These are phyloP conservation scores for Jaenimonas drosophilae DNA, from an alignment of 208 protist genomes.

Conservation along the genomic window DNA sequence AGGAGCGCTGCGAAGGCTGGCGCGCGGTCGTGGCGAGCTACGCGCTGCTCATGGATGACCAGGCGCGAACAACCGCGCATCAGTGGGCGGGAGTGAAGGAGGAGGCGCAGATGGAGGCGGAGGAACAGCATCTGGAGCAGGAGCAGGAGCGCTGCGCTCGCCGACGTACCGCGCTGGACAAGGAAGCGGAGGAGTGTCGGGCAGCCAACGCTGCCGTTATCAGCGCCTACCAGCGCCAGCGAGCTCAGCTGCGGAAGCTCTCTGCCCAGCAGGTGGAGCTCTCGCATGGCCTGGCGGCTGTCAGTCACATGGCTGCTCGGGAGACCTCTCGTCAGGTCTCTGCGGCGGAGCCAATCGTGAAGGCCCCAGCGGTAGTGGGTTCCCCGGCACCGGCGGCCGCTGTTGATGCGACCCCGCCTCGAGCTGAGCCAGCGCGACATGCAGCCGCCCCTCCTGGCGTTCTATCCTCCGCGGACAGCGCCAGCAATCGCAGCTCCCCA, in stretches of 20 bases:
- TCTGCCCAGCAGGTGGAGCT: slow-evolving; percentile 10
- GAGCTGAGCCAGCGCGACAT: no score
- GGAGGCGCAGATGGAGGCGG: not conserved
- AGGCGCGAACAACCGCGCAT: slow-evolving; percentile 6
- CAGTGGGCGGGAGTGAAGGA: slow-evolving; percentile 6
- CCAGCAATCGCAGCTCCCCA: no score
- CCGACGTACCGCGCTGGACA: slow-evolving; percentile 4
- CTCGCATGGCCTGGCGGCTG: slow-evolving; percentile 4
- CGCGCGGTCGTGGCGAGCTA: not conserved
- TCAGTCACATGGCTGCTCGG: no score
- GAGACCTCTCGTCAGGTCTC: no score
- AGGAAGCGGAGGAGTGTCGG: slow-evolving; percentile 4
- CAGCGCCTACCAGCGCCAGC: slow-evolving; percentile 1
- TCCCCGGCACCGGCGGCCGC: no score
- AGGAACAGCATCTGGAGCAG: slow-evolving; percentile 15
- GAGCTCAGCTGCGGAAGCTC: slow-evolving; percentile 5
- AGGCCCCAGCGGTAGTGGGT: no score
- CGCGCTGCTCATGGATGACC: not conserved
- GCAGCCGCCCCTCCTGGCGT: no score
- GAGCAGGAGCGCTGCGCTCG: slow-evolving; percentile 13
- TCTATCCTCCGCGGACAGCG: no score
- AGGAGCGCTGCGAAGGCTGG: not conserved
- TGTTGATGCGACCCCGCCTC: no score
- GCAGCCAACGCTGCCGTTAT: slow-evolving; percentile 2
- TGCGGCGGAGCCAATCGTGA: no score